These are phyloP conservation scores for Micractinium conductrix DNA, from an alignment of 139 green algal species.

Conservation along the genomic window DNA sequence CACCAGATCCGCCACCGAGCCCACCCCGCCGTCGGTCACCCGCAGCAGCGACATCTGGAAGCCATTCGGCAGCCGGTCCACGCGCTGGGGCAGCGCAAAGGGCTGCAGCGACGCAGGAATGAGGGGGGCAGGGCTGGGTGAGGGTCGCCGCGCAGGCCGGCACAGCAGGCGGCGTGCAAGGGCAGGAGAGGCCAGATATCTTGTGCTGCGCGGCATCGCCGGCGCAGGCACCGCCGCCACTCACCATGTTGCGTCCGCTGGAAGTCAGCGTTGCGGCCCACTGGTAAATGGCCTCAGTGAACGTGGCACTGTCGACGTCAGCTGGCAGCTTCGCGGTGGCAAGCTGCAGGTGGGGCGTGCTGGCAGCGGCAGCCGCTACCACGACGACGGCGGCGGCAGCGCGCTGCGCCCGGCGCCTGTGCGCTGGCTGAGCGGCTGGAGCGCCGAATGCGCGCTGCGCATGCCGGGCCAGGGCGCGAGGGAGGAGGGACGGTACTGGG, in stretches of 20 bases:
- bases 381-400: background rate
- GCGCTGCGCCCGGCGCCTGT: too few species aligned
- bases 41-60: constrained; percentile 34
- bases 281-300: constrained; percentile 1
- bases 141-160: background rate
- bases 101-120: background rate
- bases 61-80: background rate
- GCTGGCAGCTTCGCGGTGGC: constrained; percentile 10
- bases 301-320: background rate
- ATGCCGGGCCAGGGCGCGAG: too few species aligned
- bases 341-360: background rate
- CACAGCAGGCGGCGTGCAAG: background rate
- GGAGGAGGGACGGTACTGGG: too few species aligned
- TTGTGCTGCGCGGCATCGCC: too few species aligned
- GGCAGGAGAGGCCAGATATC: background rate
- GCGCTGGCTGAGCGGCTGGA: background rate
- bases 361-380: background rate
- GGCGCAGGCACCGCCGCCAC: too few species aligned
- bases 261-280: constrained; percentile 12
- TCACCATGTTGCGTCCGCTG: constrained; percentile 12
- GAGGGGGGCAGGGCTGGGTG: background rate
- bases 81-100: too few species aligned
- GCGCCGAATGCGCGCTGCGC: too few species aligned
- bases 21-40: background rate
- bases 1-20: constrained; percentile 17